Percentiles rank a stretch among this genome's conserved stretches.
phyloP scores from a whole-genome alignment of 352 stramenopile species.

The Halophytophthora polymorphica region DNA sequence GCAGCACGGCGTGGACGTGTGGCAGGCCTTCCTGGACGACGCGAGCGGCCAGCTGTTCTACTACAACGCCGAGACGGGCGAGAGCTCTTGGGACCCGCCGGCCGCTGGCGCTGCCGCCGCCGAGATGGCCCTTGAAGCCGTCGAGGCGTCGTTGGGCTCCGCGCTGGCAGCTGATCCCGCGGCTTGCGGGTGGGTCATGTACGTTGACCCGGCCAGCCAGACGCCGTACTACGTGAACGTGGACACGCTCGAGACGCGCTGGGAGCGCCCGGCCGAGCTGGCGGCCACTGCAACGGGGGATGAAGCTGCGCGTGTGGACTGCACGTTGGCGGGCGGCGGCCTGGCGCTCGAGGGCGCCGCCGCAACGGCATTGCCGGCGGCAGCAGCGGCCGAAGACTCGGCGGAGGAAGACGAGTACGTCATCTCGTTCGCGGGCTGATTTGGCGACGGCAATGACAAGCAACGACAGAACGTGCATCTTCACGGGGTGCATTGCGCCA shows the following conservation, averaged over 20 bases:
- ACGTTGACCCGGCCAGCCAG: conserved; percentile 39
- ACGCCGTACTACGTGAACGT: conserved; percentile 57
- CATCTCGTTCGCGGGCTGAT: conserved; percentile 30
- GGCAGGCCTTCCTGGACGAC: conserved; percentile 61
- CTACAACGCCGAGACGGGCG: conserved; percentile 58
- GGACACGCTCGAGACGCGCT: conserved; percentile 41
- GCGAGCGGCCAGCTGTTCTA: conserved; percentile 59
- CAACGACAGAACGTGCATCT: no score
- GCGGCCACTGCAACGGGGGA: background rate
- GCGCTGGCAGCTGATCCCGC: conserved; percentile 8
- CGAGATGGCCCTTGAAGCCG: background rate
- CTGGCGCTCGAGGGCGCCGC: background rate
- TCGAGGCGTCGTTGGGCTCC: conserved; percentile 5
- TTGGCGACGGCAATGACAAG: background rate
- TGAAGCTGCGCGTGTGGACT: background rate
- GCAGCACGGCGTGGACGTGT: conserved; percentile 29
- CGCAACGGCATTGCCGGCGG: background rate
- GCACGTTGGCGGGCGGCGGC: background rate
- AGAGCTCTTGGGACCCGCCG: conserved; percentile 57
- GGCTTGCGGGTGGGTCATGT: conserved; percentile 33
- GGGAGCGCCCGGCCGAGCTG: conserved; percentile 39
- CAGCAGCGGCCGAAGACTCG: background rate
- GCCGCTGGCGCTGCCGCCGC: conserved; percentile 4
- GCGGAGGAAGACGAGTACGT: conserved; percentile 43
- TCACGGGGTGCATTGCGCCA: no score